A percentile compares a stretch with the other conserved stretches of the same genome.
phyloP scores from a whole-genome alignment of 2,329 filamentous ascomycete genomes.

The Fusarium pilosicola region DNA sequence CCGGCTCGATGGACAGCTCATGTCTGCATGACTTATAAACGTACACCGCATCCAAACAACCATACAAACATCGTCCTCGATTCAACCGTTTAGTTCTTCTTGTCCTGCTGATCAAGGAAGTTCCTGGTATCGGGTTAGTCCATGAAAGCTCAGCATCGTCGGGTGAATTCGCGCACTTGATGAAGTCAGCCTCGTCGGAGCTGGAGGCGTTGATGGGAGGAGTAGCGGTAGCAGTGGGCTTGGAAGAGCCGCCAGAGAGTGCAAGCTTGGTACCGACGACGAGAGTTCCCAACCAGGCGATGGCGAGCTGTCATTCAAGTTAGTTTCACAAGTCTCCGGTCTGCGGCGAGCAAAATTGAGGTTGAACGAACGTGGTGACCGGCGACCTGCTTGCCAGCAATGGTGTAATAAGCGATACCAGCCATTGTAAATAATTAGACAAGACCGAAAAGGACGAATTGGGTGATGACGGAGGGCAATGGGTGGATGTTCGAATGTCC shows the following conservation, averaged over 20 bases:
- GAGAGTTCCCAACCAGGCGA: constrained; percentile 63
- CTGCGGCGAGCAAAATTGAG: constrained; percentile 23
- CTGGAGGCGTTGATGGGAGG: constrained; percentile 71
- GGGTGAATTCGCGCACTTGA: constrained; percentile 63
- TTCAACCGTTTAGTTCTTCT: constrained; percentile 51
- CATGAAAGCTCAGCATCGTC: neutral
- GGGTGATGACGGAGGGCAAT: constrained; percentile 45
- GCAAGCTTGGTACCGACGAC: constrained; percentile 61
- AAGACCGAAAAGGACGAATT: constrained; percentile 41
- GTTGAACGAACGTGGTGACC: constrained; percentile 66
- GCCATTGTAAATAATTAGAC: constrained; percentile 49
- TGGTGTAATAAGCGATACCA: constrained; percentile 59
- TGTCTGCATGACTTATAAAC: constrained; percentile 45
- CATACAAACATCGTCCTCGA: constrained; percentile 29
- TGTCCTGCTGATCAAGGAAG: constrained; percentile 54
- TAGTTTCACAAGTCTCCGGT: constrained; percentile 19
- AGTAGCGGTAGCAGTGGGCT: constrained; percentile 54
- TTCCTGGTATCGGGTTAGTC: constrained; percentile 49
- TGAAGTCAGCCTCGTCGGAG: constrained; percentile 72
- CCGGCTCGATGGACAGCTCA: constrained; percentile 38
- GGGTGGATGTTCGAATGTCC: constrained; percentile 43
- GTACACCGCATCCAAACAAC: constrained; percentile 49
- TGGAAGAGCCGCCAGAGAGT: constrained; percentile 58
- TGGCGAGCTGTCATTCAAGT: constrained; percentile 60
- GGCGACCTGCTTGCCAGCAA: constrained; percentile 68